Evolutionary conservation across 805 yeast genomes (phyloP).

Genomic region (Starmerella geochares): DNA sequence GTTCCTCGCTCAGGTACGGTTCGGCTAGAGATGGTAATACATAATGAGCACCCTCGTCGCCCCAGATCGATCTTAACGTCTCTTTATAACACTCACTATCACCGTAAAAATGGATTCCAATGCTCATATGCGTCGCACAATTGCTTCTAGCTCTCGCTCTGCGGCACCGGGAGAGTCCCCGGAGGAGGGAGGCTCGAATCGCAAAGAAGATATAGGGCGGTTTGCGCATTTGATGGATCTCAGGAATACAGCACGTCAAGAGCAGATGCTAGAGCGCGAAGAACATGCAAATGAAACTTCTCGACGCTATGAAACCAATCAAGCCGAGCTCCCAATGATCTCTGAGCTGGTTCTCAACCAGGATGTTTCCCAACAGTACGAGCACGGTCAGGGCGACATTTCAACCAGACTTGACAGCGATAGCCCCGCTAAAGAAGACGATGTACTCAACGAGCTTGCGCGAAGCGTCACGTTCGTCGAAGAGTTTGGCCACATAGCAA

Average conservation of each 20-base stretch:
- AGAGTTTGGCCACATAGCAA: background rate
- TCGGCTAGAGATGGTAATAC: background rate
- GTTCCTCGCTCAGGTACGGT: background rate
- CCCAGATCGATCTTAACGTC: background rate
- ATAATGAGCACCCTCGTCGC: background rate
- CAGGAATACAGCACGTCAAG: background rate
- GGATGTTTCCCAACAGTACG: too few species aligned
- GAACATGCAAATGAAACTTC: too few species aligned
- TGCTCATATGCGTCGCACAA: background rate
- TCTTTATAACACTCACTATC: background rate
- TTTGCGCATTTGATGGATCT: background rate
- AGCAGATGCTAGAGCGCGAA: too few species aligned
- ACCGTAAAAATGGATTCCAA: background rate
- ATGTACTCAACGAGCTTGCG: background rate
- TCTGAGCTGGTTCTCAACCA: too few species aligned
- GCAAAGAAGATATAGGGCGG: background rate
- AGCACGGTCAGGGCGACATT: too few species aligned
- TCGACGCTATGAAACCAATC: too few species aligned
- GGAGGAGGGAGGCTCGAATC: background rate
- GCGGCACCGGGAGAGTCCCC: background rate
- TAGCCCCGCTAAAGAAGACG: background rate
- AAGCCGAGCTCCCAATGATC: too few species aligned
- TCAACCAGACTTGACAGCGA: too few species aligned
- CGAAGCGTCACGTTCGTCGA: background rate
- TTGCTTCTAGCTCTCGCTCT: background rate